Conservation (phyloP, 768 basidiomycete species). For the Multifurca ochricompacta region DNA sequence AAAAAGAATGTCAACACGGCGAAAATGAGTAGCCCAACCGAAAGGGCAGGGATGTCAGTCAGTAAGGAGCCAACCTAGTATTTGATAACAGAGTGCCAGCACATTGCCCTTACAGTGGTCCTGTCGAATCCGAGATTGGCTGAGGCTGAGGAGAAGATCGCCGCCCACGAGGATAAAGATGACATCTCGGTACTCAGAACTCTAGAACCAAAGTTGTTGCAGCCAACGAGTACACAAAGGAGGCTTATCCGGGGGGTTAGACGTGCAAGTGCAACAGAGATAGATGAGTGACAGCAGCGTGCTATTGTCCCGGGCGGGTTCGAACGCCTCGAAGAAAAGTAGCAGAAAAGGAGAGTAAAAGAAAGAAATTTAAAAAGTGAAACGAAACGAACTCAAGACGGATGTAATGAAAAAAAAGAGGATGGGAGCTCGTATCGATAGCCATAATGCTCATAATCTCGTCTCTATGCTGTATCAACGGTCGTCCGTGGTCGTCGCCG, state of each 20-base stretch:
- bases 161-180: not conserved
- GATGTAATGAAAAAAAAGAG: not conserved
- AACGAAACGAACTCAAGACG: not conserved
- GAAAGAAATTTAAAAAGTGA: not conserved
- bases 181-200: constrained; percentile 3
- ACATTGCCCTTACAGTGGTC: constrained; percentile 1
- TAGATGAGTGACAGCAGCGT: constrained; percentile 10
- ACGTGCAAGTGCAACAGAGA: constrained; percentile 3
- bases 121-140: not conserved
- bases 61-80: constrained; percentile 22
- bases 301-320: constrained; percentile 11
- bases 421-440: not conserved
- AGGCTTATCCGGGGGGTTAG: not conserved
- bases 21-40: constrained; percentile 26
- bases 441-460: not conserved
- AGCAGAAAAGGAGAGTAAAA: not conserved
- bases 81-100: not conserved
- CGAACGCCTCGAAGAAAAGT: not conserved
- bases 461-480: not conserved
- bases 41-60: constrained; percentile 25
- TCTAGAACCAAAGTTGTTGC: not conserved
- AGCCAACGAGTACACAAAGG: not conserved
- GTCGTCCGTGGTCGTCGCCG: too few species aligned
- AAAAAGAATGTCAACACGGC: constrained; percentile 26
- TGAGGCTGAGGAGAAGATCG: not conserved